Evolutionary conservation across 2,329 filamentous ascomycete genomes (phyloP).

Genomic region (Colletotrichum sp.): DNA sequence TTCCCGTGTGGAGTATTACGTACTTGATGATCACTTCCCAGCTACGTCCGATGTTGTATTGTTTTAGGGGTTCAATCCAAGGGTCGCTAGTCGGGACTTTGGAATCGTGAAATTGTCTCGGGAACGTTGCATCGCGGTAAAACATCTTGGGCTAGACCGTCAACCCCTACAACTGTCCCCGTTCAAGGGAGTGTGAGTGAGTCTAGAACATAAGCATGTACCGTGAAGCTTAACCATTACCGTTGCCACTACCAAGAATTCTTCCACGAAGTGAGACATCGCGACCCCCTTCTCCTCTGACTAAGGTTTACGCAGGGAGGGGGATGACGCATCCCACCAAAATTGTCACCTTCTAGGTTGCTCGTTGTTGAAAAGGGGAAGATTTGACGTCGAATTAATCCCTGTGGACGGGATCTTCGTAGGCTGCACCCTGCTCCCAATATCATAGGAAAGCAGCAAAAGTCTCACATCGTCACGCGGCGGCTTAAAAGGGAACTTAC

Average conservation of each 20-base stretch:
- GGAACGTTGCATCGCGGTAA: background rate
- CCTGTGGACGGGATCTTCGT: background rate
- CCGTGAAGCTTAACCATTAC: background rate
- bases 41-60: background rate
- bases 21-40: background rate
- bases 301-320: background rate
- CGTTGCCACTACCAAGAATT: background rate
- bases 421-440: background rate
- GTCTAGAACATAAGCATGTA: background rate
- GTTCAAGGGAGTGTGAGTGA: background rate
- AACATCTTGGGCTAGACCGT: background rate
- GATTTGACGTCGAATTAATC: background rate
- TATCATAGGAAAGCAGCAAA: background rate
- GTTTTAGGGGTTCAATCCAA: background rate
- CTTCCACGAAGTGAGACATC: background rate
- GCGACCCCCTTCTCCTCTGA: background rate
- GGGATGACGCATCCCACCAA: background rate
- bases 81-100: background rate
- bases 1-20: background rate
- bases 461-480: background rate
- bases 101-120: background rate
- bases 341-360: fast-evolving
- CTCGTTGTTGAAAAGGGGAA: background rate
- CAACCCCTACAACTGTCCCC: background rate
- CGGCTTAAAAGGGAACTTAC: background rate